A percentile compares a stretch with the other conserved stretches of the same genome.
These are phyloP conservation scores for Haematococcus lacustris DNA, from an alignment of 139 green algal species.

Conservation along the genomic window DNA sequence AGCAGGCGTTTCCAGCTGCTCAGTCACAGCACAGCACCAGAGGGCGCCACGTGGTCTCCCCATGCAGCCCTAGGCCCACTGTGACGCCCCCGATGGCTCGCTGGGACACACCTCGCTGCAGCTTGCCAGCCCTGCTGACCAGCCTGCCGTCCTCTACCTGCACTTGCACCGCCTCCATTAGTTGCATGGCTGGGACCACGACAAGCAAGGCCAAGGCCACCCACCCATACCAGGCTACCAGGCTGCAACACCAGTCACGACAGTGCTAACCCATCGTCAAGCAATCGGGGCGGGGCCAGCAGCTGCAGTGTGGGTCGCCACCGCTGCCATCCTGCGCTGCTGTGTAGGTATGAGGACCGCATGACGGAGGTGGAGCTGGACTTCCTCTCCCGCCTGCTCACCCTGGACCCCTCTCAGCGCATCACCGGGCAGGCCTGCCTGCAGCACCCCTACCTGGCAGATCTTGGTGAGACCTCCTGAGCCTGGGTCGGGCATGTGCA, in stretches of 20 bases:
- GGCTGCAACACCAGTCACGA: background rate
- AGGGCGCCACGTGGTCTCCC: background rate
- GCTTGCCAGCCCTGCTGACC: too few species aligned
- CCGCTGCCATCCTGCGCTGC: background rate
- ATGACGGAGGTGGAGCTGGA: conserved; percentile 33
- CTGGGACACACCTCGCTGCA: too few species aligned
- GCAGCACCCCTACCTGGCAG: conserved; percentile 55
- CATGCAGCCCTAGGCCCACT: too few species aligned
- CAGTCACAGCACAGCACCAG: background rate
- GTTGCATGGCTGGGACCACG: background rate
- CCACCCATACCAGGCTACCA: too few species aligned
- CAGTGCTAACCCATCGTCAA: too few species aligned
- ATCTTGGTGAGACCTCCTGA: background rate
- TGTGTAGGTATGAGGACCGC: conserved; percentile 26
- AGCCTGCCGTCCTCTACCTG: too few species aligned
- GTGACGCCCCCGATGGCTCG: too few species aligned
- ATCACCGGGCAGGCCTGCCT: conserved; percentile 38
- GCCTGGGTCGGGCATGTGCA: too few species aligned
- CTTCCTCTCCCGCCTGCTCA: conserved; percentile 34
- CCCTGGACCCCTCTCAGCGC: conserved; percentile 50
- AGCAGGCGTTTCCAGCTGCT: background rate
- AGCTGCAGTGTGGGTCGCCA: background rate
- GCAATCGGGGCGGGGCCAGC: background rate
- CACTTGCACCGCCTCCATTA: background rate
- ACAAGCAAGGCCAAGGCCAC: background rate